Conservation (phyloP, 1,284 basidiomycete genomes). For the Bjerkandera adusta region DNA sequence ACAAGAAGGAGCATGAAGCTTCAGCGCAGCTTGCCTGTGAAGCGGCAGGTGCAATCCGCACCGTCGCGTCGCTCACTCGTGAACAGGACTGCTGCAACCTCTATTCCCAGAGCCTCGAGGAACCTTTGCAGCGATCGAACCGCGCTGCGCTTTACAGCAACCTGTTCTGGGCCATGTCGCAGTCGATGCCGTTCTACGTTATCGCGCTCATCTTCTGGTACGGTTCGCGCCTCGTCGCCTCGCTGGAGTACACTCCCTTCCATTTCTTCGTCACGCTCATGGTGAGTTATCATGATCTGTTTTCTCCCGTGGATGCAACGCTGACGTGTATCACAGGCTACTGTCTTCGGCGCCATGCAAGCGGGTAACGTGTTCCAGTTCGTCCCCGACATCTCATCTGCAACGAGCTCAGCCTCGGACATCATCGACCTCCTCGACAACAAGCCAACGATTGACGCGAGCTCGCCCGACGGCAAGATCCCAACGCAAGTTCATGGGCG, state of each 20-base stretch:
- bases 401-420: constrained; percentile 74
- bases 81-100: constrained; percentile 75
- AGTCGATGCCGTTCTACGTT: constrained; percentile 77
- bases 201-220: constrained; percentile 90
- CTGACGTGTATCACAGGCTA: constrained; percentile 41
- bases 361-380: constrained; percentile 88
- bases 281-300: constrained; percentile 38
- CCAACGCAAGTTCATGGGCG: constrained; percentile 60
- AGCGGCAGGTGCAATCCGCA: constrained; percentile 90
- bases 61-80: constrained; percentile 87
- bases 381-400: constrained; percentile 91
- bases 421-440: constrained; percentile 84
- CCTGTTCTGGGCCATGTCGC: constrained; percentile 78
- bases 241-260: constrained; percentile 54
- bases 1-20: constrained; percentile 81
- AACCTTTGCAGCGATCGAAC: constrained; percentile 67
- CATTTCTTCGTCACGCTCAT: constrained; percentile 86
- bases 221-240: constrained; percentile 68
- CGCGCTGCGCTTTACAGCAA: constrained; percentile 71
- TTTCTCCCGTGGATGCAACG: constrained; percentile 17
- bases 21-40: constrained; percentile 94
- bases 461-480: constrained; percentile 71
- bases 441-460: constrained; percentile 80
- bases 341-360: constrained; percentile 75
- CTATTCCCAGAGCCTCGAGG: constrained; percentile 75